These are phyloP conservation scores for Globisporangium yorkense DNA, from an alignment of 352 stramenopile genomes.

Conservation along the genomic window DNA sequence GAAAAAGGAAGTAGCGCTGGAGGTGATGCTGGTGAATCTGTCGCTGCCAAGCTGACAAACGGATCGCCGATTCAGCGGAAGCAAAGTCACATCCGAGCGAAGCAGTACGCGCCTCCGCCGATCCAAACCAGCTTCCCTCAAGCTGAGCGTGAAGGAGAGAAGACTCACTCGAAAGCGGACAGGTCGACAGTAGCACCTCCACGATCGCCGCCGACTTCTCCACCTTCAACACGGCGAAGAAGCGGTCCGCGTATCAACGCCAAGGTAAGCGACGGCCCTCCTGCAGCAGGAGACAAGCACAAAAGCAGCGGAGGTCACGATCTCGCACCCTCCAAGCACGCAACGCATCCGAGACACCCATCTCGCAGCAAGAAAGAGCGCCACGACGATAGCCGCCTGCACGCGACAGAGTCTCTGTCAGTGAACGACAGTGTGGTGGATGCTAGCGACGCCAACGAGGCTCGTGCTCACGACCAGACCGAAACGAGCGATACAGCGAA, in stretches of 20 bases:
- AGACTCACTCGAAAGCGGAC: neutral
- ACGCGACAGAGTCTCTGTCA: neutral
- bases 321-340: neutral
- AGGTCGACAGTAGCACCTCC: neutral
- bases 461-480: neutral
- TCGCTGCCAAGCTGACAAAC: neutral
- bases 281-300: neutral
- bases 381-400: neutral
- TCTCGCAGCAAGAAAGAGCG: neutral
- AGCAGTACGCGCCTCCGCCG: neutral
- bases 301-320: neutral
- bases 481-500: neutral
- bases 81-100: conserved; percentile 14
- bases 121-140: conserved; percentile 2
- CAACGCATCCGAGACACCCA: neutral
- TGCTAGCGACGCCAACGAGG: neutral
- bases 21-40: neutral
- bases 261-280: neutral
- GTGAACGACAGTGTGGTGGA: neutral
- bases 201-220: neutral
- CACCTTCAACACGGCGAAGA: neutral
- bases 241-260: conserved; percentile 5
- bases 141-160: neutral
- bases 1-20: conserved; percentile 1
- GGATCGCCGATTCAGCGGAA: conserved; percentile 21